Evolutionary conservation across 225 moss, liverwort and hornwort genomes (phyloP).

Genomic region (Pseudisothecium myosuroides): DNA sequence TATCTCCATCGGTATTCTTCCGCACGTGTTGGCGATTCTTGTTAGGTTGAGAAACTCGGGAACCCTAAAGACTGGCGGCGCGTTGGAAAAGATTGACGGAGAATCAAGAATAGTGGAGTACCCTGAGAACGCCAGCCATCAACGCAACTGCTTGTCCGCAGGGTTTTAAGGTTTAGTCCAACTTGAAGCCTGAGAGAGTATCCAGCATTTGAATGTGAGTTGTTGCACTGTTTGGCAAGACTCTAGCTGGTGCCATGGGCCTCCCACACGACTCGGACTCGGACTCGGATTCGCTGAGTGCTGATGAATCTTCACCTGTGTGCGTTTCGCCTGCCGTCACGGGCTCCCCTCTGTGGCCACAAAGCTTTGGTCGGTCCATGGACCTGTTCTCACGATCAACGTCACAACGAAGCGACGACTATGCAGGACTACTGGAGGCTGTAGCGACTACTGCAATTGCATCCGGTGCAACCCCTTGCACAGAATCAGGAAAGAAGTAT

Average conservation of each 20-base stretch:
- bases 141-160: background rate
- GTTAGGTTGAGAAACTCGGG: background rate
- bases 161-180: background rate
- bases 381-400: slow-evolving; percentile 37
- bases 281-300: background rate
- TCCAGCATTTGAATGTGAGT: background rate
- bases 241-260: background rate
- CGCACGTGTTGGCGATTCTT: background rate
- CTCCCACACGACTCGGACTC: background rate
- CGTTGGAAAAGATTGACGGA: background rate
- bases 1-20: background rate
- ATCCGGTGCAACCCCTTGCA: background rate
- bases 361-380: slow-evolving; percentile 54
- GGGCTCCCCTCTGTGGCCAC: slow-evolving; percentile 54
- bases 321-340: slow-evolving; percentile 21
- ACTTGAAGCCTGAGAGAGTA: background rate
- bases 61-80: background rate
- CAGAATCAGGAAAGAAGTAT: background rate
- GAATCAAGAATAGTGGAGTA: background rate
- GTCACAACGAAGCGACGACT: slow-evolving; percentile 10
- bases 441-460: background rate
- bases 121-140: background rate
- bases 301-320: background rate
- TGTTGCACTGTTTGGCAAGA: background rate
- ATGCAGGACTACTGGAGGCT: background rate